Conservation (phyloP, 2,329 filamentous ascomycete genomes). For the Xylogone sp. region DNA sequence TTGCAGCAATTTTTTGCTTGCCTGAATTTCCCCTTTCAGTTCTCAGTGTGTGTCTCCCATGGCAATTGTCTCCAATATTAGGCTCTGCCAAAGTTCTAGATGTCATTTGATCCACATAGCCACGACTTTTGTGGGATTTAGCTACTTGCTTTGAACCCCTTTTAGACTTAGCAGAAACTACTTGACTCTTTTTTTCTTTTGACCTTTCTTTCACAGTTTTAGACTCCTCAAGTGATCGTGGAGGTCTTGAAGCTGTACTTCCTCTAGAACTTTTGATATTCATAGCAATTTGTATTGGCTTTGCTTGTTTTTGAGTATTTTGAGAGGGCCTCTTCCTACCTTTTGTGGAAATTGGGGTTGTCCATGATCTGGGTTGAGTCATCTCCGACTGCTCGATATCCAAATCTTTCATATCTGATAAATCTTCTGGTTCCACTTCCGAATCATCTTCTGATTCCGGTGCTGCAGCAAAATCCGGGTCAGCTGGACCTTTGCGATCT, state of each 20-base stretch:
- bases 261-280: neutral
- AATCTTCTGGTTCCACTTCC: slow-evolving; percentile 3
- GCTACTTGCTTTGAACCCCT: neutral
- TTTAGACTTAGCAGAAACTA: neutral
- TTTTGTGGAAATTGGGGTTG: neutral
- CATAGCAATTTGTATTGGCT: neutral
- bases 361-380: neutral
- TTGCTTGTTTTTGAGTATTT: neutral
- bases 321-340: neutral
- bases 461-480: slow-evolving; percentile 10
- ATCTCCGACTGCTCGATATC: neutral
- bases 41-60: too few relatives aligned
- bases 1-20: too few relatives aligned
- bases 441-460: slow-evolving; percentile 9
- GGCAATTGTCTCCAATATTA: too few relatives aligned
- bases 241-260: neutral
- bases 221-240: neutral
- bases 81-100: too few relatives aligned
- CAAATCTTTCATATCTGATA: slow-evolving; percentile 1
- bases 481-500: slow-evolving; percentile 5
- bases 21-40: too few relatives aligned
- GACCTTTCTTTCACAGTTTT: neutral
- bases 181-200: neutral
- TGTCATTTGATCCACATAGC: too few relatives aligned
- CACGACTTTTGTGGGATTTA: too few relatives aligned